Base-by-base conservation (phyloP, 345 rosid genomes). In the Murraya koenigii region DNA sequence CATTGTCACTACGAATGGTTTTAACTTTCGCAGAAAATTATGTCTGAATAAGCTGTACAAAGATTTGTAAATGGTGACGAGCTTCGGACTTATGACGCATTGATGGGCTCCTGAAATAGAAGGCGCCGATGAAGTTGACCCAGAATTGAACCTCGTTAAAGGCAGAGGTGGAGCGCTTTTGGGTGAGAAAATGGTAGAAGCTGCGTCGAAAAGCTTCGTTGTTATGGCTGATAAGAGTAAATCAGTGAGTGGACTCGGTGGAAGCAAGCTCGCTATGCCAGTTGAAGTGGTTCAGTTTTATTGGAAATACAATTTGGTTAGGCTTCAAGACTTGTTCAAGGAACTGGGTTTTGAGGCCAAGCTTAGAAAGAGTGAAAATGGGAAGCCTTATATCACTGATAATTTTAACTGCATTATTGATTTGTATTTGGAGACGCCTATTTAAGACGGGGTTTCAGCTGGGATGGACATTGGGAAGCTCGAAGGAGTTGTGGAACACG, bases 71-170 rank as follows among this genome's bases (percentile, higher is more conserved):
- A n/a, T n/a, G n/a, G n/a, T n/a, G n/a, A n/a, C n/a, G n/a, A n/a
- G n/a, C n/a, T n/a, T n/a, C n/a, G n/a, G n/a, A n/a, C n/a, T n/a
- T n/a, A n/a, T n/a, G n/a, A n/a, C n/a, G n/a, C n/a, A n/a, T n/a
- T n/a, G n/a, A n/a, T n/a, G n/a, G n/a, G n/a, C n/a, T n/a, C n/a
- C n/a, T n/a, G n/a, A n/a, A n/a, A n/a, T n/a, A n/a, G n/a, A n/a
- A n/a, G 99, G 99, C 23, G 99, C 97, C 14, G 99, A 97, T 74
- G 98, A 97, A 83, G 98, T 97, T 8, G 99, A 97, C 84, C 97
- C 98, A 0, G 86, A 89, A 26, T 88, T 97, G 35, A 93, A 97
- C 76, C 80, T 97, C 3, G 99, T 93, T n/a, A 97, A 94, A 80
- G 99, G 99, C 19, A 89, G 99, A 2, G 99, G 99, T 3, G 99